Percentiles rank a stretch among this genome's conserved stretches.
phyloP scores from a whole-genome alignment of 108 stramenopile species.

The Chaetoceros muelleri region DNA sequence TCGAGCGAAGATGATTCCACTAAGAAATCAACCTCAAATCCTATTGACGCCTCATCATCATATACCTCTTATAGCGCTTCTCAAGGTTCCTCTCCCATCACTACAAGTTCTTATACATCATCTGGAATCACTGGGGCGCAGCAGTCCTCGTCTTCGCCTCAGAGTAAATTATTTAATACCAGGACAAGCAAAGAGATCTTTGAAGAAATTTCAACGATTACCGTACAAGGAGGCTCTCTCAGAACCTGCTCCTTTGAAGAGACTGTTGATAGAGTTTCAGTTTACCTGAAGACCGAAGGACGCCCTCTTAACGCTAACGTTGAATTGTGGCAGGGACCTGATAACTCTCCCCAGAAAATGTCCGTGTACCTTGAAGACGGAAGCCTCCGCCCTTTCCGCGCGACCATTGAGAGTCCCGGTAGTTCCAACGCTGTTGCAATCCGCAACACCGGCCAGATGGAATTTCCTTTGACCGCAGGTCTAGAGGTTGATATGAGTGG shows the following conservation, averaged over 20 bases:
- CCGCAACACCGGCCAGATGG: constrained; percentile 44
- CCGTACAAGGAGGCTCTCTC: constrained; percentile 62
- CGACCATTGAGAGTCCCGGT: constrained; percentile 51
- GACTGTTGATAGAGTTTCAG: constrained; percentile 25
- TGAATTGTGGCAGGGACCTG: constrained; percentile 60
- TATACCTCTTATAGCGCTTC: too few relatives aligned
- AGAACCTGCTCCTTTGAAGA: constrained; percentile 55
- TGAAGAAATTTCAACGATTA: too few relatives aligned
- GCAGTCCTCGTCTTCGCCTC: too few relatives aligned
- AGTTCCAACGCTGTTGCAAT: constrained; percentile 50
- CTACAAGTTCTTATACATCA: too few relatives aligned
- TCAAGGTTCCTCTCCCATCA: too few relatives aligned
- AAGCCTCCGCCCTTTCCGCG: constrained; percentile 40
- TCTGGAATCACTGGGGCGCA: too few relatives aligned
- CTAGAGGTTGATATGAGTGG: constrained; percentile 28
- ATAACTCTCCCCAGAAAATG: constrained; percentile 59
- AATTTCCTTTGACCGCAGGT: constrained; percentile 55
- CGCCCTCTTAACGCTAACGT: constrained; percentile 60
- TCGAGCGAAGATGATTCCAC: too few relatives aligned
- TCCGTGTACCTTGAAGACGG: constrained; percentile 66
- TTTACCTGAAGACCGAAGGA: constrained; percentile 48
- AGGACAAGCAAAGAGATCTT: too few relatives aligned
- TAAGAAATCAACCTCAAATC: too few relatives aligned
- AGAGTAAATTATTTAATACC: too few relatives aligned
- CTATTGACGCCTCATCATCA: too few relatives aligned